Conservation (phyloP, 371 early-diverging fungal genomes). For the Mucor indicus region DNA sequence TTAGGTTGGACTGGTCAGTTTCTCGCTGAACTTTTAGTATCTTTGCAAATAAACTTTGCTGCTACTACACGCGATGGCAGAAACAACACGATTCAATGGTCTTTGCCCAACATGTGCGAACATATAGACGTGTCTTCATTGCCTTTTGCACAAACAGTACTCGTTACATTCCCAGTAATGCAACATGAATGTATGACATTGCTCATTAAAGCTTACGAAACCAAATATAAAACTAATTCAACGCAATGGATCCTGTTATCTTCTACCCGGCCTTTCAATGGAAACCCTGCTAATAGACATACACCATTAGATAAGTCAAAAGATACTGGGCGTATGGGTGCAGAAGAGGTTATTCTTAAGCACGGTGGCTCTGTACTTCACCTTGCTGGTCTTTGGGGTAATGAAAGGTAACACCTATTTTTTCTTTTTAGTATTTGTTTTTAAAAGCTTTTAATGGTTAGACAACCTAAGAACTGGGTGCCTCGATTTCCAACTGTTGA, state of each 20-base stretch:
- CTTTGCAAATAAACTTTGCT: slow-evolving; percentile 26
- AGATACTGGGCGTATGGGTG: slow-evolving; percentile 34
- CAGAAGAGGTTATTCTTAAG: slow-evolving; percentile 26
- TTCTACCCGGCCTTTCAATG: slow-evolving; percentile 36
- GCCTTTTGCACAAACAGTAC: slow-evolving; percentile 35
- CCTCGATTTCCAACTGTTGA: slow-evolving; percentile 32
- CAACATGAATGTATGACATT: slow-evolving; percentile 19
- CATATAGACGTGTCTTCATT: slow-evolving; percentile 21
- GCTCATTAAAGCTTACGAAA: slow-evolving; percentile 33
- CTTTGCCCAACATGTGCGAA: slow-evolving; percentile 11
- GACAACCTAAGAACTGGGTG: slow-evolving; percentile 45
- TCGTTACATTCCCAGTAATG: slow-evolving; percentile 41
- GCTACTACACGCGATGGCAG: slow-evolving; percentile 48
- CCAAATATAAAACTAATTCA: slow-evolving; percentile 5
- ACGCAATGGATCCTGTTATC: slow-evolving; percentile 42
- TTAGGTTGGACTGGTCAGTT: slow-evolving; percentile 51
- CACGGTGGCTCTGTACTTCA: slow-evolving; percentile 41
- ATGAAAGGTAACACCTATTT: slow-evolving; percentile 25
- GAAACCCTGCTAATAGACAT: slow-evolving; percentile 30
- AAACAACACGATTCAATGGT: slow-evolving; percentile 36
- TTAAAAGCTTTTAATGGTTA: too few species aligned
- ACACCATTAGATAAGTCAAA: slow-evolving; percentile 32
- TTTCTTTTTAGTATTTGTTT: neutral
- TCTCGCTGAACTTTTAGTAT: slow-evolving; percentile 21
- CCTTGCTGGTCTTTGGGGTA: slow-evolving; percentile 44